phyloP scores from a whole-genome alignment of 148 eudicot genomes.

The Rhododendron williamsianum region DNA sequence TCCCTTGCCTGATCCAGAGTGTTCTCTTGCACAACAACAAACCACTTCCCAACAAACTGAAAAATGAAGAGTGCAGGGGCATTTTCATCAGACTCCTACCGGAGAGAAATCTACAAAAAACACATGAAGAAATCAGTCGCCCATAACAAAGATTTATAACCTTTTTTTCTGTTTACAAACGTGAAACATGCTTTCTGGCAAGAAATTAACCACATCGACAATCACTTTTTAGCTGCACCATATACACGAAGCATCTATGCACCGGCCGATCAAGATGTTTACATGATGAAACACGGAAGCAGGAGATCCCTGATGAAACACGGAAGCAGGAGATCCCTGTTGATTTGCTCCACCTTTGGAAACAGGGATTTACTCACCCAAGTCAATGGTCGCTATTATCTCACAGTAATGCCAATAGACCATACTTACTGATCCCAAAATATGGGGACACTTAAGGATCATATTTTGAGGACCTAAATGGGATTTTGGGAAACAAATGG shows the following conservation, averaged over 20 bases:
- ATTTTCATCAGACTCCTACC: background rate
- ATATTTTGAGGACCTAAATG: background rate
- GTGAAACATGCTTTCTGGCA: background rate
- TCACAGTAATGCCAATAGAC: background rate
- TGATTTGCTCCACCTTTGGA: too few relatives aligned
- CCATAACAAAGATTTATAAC: background rate
- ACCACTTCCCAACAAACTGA: background rate
- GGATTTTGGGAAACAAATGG: background rate
- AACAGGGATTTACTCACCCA: background rate
- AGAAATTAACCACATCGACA: background rate
- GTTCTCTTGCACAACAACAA: background rate
- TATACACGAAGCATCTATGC: background rate
- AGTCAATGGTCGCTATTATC: background rate
- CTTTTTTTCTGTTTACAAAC: background rate
- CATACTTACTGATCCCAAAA: background rate
- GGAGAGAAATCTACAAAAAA: background rate
- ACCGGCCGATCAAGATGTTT: background rate
- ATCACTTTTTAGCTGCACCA: background rate
- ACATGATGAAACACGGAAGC: background rate
- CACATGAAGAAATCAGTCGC: background rate
- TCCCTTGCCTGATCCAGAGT: too few relatives aligned
- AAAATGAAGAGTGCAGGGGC: background rate
- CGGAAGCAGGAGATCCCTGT: too few relatives aligned
- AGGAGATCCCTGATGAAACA: too few relatives aligned
- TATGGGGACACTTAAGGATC: background rate